Base-by-base conservation (phyloP, 2,329 filamentous ascomycete genomes). In the Arthrobotrys entomopaga region DNA sequence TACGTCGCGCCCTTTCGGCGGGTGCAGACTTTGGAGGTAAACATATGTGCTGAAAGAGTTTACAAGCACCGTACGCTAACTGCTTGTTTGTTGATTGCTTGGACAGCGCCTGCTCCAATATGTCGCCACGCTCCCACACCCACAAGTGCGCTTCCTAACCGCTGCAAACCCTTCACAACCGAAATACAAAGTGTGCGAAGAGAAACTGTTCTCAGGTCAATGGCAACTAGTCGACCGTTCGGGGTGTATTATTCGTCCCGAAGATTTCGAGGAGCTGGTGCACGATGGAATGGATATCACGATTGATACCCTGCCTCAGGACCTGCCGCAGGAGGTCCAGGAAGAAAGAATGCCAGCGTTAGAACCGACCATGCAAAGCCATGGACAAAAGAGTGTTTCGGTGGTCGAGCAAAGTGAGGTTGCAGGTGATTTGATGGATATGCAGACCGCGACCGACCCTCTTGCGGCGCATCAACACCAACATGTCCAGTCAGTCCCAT, bases 231-330 rank as follows among this genome's bases (percentile, higher is more conserved):
- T 74, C 11, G 70, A 74, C 20, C 49, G 34, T 43, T 58, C 34
- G 0, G 70, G 63, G 10, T 74, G 70, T 34, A 74, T 74, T 15
- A 74, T 74, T 15, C 57, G 70, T 8, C 70, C 63, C 1, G 70
- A 74, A 16, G 70, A 74, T 34, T 74, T 59, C 26, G 70, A 74
- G 16, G 70, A 74, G 7, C 24, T 74, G 1, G 65, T 64, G 16
- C 52, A 74, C 34, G 57, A 65, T 64, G 63, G 70, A 16, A 74
- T 74, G 70, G 58, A 74, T 52, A 54, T 74, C 24, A 74, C 70
- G 0, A 26, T 74, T 16, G 70, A 74, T 15, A 74, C 70, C 16
- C 49, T 49, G 19, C 26, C 50, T 3, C 63, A 58, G n/a, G 63
- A 16, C 5, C 61, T 57, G 40, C n/a, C 53, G 50, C 40, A 43